Evolutionary conservation across 192 early-diverging fungal species (phyloP), one percentile per base, ranked within the genome.

Genomic region (Bifiguratus adelaidae): DNA sequence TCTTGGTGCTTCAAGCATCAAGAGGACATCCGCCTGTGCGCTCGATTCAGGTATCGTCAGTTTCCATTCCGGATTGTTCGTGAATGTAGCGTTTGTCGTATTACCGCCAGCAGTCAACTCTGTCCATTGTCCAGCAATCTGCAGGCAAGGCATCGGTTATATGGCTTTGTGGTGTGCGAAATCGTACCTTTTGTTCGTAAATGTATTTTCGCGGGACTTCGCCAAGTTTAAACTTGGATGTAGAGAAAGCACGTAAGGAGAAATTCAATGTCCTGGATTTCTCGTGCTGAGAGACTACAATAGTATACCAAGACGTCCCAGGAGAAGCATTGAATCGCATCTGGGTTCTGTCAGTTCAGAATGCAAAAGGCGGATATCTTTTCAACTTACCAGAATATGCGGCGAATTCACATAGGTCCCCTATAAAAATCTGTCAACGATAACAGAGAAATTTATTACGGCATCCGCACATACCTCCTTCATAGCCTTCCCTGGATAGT

Each of bases 371-470:
- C 11, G 11, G 8, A 11, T 34, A 37, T 57, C 44, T 7, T 50
- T 22, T 32, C 7, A 53, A 44, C 65, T 65, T 50, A 81, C 77
- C 51, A 86, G 61, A 41, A 84, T 77, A 56, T 91, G 85, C n/a
- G 79, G 85, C 38, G 75, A 86, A 60, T 95, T 95, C 25, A 91
- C 80, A 60, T 90, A 92, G 22, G 77, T 81, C 28, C 88, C 89
- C 47, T 82, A 71, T 56, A 34, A 56, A 27, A 4, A 55, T 56
- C 30, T 58, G 56, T 19, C 56, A 50, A 20, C 50, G 47, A 20
- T 54, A 63, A n/a, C n/a, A n/a, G n/a, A n/a, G n/a, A n/a, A n/a
- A n/a, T n/a, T n/a, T n/a, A n/a, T n/a, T n/a, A n/a, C n/a, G n/a
- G n/a, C n/a, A n/a, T n/a, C n/a, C n/a, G n/a, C n/a, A n/a, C 22